Conservation (phyloP, 2,329 filamentous ascomycete species). For the Trichophyton verrucosum region DNA sequence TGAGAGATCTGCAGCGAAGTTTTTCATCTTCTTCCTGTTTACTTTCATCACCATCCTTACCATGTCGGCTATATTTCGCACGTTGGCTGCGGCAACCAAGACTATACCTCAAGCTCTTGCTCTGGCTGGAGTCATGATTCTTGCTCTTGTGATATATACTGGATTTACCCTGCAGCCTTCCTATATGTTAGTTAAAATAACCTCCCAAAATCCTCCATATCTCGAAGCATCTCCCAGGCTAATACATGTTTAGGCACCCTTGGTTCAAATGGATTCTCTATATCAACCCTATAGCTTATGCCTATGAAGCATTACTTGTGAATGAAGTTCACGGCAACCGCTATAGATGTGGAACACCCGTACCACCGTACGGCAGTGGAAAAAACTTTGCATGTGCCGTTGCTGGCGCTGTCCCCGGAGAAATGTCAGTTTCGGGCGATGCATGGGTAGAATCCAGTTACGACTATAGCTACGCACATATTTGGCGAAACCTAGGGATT, state of each 20-base stretch:
- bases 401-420: conserved; percentile 44
- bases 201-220: not conserved
- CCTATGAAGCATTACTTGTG: conserved; percentile 48
- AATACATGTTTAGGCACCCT: conserved; percentile 29
- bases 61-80: conserved; percentile 48
- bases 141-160: conserved; percentile 53
- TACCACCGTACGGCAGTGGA: conserved; percentile 35
- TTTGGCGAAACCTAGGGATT: conserved; percentile 60
- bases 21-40: conserved; percentile 54
- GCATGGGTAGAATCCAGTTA: conserved; percentile 47
- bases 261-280: conserved; percentile 59
- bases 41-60: conserved; percentile 46
- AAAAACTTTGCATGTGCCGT: conserved; percentile 43
- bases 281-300: conserved; percentile 53
- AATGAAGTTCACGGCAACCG: conserved; percentile 47
- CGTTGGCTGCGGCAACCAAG: conserved; percentile 46
- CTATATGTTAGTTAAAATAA: conserved; percentile 14
- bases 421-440: conserved; percentile 46
- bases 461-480: conserved; percentile 44
- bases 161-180: conserved; percentile 48
- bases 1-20: conserved; percentile 31
- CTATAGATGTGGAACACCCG: conserved; percentile 43
- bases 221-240: conserved; percentile 5
- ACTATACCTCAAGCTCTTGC: conserved; percentile 53
- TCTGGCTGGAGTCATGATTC: conserved; percentile 40